Evolutionary conservation across 441 rosid species (phyloP), one percentile per base, ranked within the genome.

Genomic region (Eutrema salsugineum): DNA sequence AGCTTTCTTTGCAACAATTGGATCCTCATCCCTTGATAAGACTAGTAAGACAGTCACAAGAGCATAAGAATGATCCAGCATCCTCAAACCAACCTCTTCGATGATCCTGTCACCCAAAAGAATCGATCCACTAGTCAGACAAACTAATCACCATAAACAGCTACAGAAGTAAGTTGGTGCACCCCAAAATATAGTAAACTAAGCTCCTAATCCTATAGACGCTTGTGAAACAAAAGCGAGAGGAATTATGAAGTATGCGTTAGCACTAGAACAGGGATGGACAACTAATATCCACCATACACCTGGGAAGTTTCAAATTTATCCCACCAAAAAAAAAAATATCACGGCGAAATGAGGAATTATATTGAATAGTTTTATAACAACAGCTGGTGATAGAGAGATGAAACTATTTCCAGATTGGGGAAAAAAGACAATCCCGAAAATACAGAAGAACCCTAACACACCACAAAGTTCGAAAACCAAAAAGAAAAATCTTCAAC

Each of bases 81-180:
- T 88, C 83, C 80, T 88, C 75, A 87, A 79, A 39, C 94, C 90
- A 76, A 89, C 77, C 65, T 90, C 97, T 81, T 87, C 95, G 69
- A 96, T 84, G 58, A 85, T 81, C 98, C 99, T 96, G 88, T 27
- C 72, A 66, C 44, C 64, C 20, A 70, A 39, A 58, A 70, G 64
- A 70, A 63, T 47, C 22, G 20, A 64, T 56, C 39, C 49, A 63
- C 54, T 54, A 76, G 54, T 32, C 49, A 66, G 43, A 46, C 35
- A 42, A 49, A 55, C 28, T 38, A 54, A 46, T 55, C 61, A 48
- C 32, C 44, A 50, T 68, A n/a, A 19, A 58, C 16, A 50, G 68
- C 62, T 59, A 51, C 42, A 6, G 11, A 59, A 74, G 19, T 17
- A 66, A 11, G 49, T 12, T 64, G 17, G 4, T 63, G 19, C 38